Evolutionary conservation across 352 stramenopile genomes (phyloP).

Genomic region (Phytophthora tubulina): DNA sequence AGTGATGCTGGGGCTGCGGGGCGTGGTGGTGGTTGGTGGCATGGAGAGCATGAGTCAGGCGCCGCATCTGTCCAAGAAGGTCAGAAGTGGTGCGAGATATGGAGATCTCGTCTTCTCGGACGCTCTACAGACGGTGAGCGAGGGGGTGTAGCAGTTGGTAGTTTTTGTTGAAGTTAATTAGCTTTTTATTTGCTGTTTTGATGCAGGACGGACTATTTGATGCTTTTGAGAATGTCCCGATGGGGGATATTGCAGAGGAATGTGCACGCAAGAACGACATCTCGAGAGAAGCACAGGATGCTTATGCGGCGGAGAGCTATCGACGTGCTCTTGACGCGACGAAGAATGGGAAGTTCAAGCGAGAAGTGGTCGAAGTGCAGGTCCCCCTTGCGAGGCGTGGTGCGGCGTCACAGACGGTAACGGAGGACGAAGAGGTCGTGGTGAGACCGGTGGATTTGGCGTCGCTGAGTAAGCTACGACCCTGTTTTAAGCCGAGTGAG

Average conservation of each 20-base stretch:
- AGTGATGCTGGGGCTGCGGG: slow-evolving; percentile 87
- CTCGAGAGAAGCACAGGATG: slow-evolving; percentile 94
- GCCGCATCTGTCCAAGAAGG: slow-evolving; percentile 90
- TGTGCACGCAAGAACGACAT: slow-evolving; percentile 89
- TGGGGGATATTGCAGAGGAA: slow-evolving; percentile 95
- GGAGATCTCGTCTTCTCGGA: slow-evolving; percentile 92
- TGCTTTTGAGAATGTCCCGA: slow-evolving; percentile 93
- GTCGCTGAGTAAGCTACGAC: slow-evolving; percentile 86
- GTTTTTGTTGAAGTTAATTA: background rate
- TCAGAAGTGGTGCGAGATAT: slow-evolving; percentile 80
- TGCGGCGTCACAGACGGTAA: slow-evolving; percentile 36
- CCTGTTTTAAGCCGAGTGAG: slow-evolving; percentile 88
- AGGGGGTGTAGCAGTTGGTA: background rate
- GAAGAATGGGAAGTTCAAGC: slow-evolving; percentile 69
- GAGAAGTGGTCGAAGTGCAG: slow-evolving; percentile 88
- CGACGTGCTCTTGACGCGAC: slow-evolving; percentile 71
- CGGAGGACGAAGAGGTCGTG: slow-evolving; percentile 92
- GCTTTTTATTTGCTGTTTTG: slow-evolving; percentile 27
- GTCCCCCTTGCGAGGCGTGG: slow-evolving; percentile 59
- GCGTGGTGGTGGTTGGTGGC: slow-evolving; percentile 91
- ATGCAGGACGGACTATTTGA: slow-evolving; percentile 95
- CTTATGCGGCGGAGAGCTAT: slow-evolving; percentile 94
- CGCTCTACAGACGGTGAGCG: slow-evolving; percentile 66
- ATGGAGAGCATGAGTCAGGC: slow-evolving; percentile 98
- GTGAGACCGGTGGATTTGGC: slow-evolving; percentile 78